Evolutionary conservation across 2,329 filamentous ascomycete species (phyloP).

Genomic region (Colletotrichum sp.): DNA sequence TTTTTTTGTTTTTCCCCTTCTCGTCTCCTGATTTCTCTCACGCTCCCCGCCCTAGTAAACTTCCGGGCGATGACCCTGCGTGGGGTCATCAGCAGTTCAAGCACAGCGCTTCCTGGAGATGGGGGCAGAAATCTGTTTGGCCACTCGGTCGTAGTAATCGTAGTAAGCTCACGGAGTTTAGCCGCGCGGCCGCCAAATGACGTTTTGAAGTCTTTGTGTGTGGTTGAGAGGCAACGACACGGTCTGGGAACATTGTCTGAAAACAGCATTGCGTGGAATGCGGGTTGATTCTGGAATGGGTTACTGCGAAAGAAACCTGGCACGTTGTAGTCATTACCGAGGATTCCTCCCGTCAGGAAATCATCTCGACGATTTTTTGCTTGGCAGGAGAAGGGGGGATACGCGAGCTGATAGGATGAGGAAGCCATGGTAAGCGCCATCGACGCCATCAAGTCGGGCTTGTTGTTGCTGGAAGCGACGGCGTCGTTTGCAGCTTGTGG

Average conservation of each 20-base stretch:
- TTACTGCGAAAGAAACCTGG: background rate
- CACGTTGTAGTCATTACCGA: background rate
- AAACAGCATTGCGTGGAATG: background rate
- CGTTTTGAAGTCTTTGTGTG: background rate
- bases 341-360: background rate
- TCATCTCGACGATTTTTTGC: background rate
- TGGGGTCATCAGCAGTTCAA: background rate
- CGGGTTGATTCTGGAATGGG: background rate
- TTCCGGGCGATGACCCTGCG: background rate
- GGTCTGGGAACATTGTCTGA: background rate
- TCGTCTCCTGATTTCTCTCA: background rate
- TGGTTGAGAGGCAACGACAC: background rate
- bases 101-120: background rate
- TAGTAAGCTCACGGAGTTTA: background rate
- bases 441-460: background rate
- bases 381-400: background rate
- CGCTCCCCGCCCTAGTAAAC: background rate
- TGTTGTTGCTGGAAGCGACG: background rate
- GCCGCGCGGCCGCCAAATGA: background rate
- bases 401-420: background rate
- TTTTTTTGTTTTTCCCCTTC: background rate
- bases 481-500: conserved; percentile 3
- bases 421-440: background rate
- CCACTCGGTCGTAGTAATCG: background rate
- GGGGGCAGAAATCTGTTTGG: background rate